Base-by-base conservation (phyloP, 1,284 basidiomycete genomes). In the Malassezia psittaci region DNA sequence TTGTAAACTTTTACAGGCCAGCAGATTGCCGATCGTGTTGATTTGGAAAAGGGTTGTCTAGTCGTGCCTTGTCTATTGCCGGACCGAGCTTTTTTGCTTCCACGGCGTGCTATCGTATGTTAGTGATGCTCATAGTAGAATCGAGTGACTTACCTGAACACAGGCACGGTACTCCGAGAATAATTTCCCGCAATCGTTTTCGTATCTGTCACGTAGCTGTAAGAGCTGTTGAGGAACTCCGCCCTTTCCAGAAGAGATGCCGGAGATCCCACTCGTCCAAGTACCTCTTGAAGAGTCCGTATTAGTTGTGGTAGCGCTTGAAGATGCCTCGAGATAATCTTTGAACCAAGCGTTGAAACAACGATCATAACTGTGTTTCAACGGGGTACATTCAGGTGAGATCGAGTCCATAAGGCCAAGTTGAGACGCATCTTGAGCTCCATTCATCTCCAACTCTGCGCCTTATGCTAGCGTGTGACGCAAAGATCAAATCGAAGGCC, bases 331-430 rank as follows among this genome's bases (percentile, higher is more conserved):
- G 34, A 96, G 82, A 72, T 94, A 96, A 19, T 87, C 87, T 73
- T 90, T 88, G 69, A 96, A 90, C 91, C 90, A 96, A 7, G 85
- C 82, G 72, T 94, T 93, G 79, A 96, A 96, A 79, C 91, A 96
- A 0, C 85, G 78, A 76, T 96, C 90, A 75, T 94, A 96, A 57
- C 83, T 79, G 60, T 85, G 83, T 75, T 96, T 96, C 53, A 90
- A 80, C 0, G 86, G 85, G 3, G 90, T 94, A 77, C 91, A 96
- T 77, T 85, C 81, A 1, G 83, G 78, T 3, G 85, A 82, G 29
- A 93, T 79, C 4, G 72, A 75, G 4, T 69, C 61, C 66, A 75
- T 75, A n/a, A 60, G 46, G 7, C 54, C 54, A 9, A 57, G 18
- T 16, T 29, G 24, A 29, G 24, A 29, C 24, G 24, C 24, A 29